Base-by-base conservation (phyloP, 2,329 filamentous ascomycete genomes). In the Penicillium sp. region DNA sequence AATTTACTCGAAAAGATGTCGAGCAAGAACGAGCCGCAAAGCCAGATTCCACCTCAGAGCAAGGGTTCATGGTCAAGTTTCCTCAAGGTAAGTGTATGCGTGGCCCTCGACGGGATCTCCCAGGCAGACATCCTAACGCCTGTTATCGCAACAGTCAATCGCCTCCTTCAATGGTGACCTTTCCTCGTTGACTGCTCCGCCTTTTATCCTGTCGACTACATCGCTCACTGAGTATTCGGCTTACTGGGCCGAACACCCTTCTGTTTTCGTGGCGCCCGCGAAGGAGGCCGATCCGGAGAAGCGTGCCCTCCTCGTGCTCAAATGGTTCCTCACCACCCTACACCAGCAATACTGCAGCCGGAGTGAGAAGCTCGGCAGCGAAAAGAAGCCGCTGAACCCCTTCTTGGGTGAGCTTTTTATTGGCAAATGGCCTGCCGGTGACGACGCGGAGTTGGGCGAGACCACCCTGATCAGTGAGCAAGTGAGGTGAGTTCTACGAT, bases 331-430 rank as follows among this genome's bases (percentile, higher is more conserved):
- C 58, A 93, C 88, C 72, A 97, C 93, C 3, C 83, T 98, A 55
- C 96, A 95, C 81, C 92, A 96, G 78, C 92, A 96, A 56, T 90
- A 89, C 75, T 85, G 84, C 69, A 87, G 83, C 69, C 82, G 87
- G 61, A 96, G 91, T 74, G 93, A 97, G 75, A 88, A 88, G 75
- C 78, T 88, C 65, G 93, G 92, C 53, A 95, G 92, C 73, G 94
- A 97, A 83, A 98, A 98, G 87, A 99, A 98, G 83, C 94, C 94
- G 2, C 81, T 99, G 61, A 98, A 99, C 74, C 95, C 95, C 0
- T 98, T 99, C 80, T 80, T 99, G 38, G 94, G 94, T 59, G 94
- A 99, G 81, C 85, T 98, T 37, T 98, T 97, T 79, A 79, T 98
- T 30, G 95, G 94, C 26, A 90, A 88, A 71, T 99, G 95, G 95